phyloP scores from a whole-genome alignment of 306 rosid genomes.

The Geum urbanum region DNA sequence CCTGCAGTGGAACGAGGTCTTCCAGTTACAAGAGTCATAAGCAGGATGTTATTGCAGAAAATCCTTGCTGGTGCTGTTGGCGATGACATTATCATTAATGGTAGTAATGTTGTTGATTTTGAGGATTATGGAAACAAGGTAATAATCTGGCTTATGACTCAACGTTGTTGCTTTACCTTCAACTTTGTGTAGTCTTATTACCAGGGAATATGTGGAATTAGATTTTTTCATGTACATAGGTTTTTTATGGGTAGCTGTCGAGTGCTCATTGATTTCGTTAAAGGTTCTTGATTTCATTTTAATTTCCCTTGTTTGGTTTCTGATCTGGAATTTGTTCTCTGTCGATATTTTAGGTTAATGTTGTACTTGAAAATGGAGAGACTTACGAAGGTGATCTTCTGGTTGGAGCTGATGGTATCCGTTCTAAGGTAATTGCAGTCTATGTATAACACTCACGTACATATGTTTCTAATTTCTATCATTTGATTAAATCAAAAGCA shows the following conservation, averaged over 20 bases:
- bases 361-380: constrained; percentile 73
- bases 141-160: constrained; percentile 8
- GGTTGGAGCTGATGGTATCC: constrained; percentile 96
- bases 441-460: not conserved
- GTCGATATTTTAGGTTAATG: constrained; percentile 56
- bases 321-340: constrained; percentile 11
- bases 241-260: constrained; percentile 9
- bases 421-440: constrained; percentile 69
- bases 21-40: constrained; percentile 94
- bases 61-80: constrained; percentile 88
- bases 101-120: constrained; percentile 66
- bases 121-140: constrained; percentile 84
- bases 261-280: not conserved
- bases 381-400: constrained; percentile 80
- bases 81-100: constrained; percentile 60
- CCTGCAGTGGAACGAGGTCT: constrained; percentile 96
- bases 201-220: not conserved
- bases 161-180: not conserved
- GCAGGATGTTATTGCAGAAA: constrained; percentile 82
- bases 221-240: constrained; percentile 11
- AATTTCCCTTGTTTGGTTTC: not conserved
- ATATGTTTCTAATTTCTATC: no score
- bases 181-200: constrained; percentile 2
- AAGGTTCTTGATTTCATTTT: not conserved
- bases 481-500: no score